Evolutionary conservation across 164 flowering plant genomes (phyloP).

Genomic region (Liriodendron chinense): DNA sequence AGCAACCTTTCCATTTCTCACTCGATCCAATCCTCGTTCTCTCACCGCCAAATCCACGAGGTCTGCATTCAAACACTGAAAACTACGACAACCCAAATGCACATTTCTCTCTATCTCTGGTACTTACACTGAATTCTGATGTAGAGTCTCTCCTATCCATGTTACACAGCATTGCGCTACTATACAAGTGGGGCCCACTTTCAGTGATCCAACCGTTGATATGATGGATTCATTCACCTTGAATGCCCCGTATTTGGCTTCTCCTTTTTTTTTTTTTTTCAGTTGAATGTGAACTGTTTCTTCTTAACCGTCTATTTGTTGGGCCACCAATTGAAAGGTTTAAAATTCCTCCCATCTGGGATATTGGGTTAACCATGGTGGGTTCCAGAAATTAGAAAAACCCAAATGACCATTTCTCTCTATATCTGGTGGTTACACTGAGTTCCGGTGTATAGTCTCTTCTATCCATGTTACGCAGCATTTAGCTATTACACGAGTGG

Average conservation of each 20-base stretch:
- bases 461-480: neutral
- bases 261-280: neutral
- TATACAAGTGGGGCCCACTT: no score
- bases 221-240: neutral
- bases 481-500: no score
- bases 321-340: neutral
- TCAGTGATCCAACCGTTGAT: neutral
- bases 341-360: no score
- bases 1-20: conserved; percentile 4
- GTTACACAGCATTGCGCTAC: neutral
- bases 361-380: no score
- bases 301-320: neutral
- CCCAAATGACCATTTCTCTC: neutral
- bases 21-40: neutral
- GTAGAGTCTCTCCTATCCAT: neutral
- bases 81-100: neutral
- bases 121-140: neutral
- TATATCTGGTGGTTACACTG: neutral
- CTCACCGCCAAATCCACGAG: conserved; percentile 9
- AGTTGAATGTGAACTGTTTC: neutral
- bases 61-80: conserved; percentile 3
- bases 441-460: neutral
- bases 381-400: neutral
- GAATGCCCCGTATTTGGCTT: neutral
- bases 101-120: conserved; percentile 1